Base-by-base conservation (phyloP, 2,329 filamentous ascomycete species). In the Xylariales sp. region DNA sequence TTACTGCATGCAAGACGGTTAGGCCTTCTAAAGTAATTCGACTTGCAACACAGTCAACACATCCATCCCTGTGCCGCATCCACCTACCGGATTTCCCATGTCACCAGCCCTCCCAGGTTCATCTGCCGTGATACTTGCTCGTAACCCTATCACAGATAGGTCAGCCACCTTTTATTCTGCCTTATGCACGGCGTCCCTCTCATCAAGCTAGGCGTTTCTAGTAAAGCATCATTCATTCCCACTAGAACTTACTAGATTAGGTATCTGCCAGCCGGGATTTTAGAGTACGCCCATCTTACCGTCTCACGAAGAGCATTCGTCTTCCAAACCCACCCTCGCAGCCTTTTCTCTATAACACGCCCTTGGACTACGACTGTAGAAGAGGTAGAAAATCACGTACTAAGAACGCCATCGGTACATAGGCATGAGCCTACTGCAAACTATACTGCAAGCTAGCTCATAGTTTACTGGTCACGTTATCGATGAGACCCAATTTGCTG, bases 1-100 rank as follows among this genome's bases (percentile, higher is more conserved):
- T 56, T 59, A 72, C 71, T 75, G 74, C 73, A 77, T 76, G 67
- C 68, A 66, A 68, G 67, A 70, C 69, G 69, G 67, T 65, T 69
- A 67, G 69, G 70, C 62, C 69, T 71, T 75, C 69, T 71, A 68
- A 56, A 67, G 64, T 71, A 66, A 64, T 67, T 72, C 63, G 62
- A 64, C 55, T 62, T 53, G 67, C 68, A 69, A 69, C 70, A 74
- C 62, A 61, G 55, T 60, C 59, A 68, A 68, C 73, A 68, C 73
- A 72, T 64, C 69, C 69, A 72, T 64, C 55, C 48, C 68, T 64
- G 64, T 62, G 59, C 64, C 67, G 67, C 68, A 53, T 65, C 65
- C 53, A 56, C 55, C 34, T 57, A 41, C 46, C 18, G 28, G 9
- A 45, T 61, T 55, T 23, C 36, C 48, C 23, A 12, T 54, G 32